Evolutionary conservation across 176 grass and related monocot species (phyloP).

Genomic region (Pontederia crassipes): DNA sequence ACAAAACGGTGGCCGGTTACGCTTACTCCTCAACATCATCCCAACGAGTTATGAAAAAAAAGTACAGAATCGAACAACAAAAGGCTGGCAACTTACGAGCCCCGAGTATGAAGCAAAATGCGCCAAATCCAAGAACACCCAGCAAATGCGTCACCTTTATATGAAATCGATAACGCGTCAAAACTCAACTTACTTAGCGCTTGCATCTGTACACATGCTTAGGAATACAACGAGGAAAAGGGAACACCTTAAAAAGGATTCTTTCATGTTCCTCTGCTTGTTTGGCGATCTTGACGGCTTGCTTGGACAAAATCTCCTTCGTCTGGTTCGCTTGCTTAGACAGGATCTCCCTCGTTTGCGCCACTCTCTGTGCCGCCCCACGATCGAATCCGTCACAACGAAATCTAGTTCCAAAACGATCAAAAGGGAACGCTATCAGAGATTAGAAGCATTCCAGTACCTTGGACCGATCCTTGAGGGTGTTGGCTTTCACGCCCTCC

Average conservation of each 20-base stretch:
- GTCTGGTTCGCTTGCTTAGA: constrained; percentile 31
- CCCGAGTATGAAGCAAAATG: constrained; percentile 94
- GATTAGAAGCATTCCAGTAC: no score
- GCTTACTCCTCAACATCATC: no score
- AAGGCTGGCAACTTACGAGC: constrained; percentile 58
- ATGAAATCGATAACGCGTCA: neutral
- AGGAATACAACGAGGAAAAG: neutral
- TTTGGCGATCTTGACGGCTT: constrained; percentile 75
- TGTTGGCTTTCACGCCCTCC: no score
- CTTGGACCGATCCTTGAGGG: no score
- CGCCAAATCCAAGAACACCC: constrained; percentile 91
- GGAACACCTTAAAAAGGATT: constrained; percentile 73
- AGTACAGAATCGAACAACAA: constrained; percentile 1
- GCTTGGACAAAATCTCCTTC: constrained; percentile 85
- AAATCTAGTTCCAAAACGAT: no score
- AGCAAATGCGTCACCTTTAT: constrained; percentile 85
- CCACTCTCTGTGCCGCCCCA: neutral
- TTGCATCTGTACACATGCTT: neutral
- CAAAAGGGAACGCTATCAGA: no score
- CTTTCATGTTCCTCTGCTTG: constrained; percentile 85
- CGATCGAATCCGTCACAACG: no score
- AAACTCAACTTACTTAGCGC: neutral
- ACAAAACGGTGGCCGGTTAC: neutral
- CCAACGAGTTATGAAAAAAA: neutral
- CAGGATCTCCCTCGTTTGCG: constrained; percentile 13